Base-by-base conservation (phyloP, 495 filamentous ascomycete species). In the Aspergillus kassunensis region DNA sequence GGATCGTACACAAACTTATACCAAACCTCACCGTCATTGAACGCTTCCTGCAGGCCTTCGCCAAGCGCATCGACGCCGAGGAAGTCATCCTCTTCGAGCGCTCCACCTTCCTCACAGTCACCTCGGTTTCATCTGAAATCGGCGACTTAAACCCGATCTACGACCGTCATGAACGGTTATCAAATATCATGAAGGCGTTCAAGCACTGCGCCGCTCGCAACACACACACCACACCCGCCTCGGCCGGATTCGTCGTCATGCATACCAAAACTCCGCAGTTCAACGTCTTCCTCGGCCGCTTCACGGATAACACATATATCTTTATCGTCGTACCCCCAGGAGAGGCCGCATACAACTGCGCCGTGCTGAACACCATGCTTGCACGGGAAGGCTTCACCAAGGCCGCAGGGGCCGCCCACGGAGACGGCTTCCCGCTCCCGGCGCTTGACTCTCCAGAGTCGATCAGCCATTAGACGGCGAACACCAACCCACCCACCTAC, bases 251-350 rank as follows among this genome's bases (percentile, higher is more conserved):
- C 62, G 68, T 80, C 43, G 82, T 85, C 57, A 78, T 86, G 74
- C 79, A 83, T 47, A 80, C 84, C 64, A 85, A 84, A 61, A 84
- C 82, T 2, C 77, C 80, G 3, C 73, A 82, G 42, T 98, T 97
- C 71, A 91, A 87, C 67, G 85, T 96, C 74, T 96, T 97, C 64
- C 85, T 95, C 35, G 85, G 86, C 55, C 87, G 91, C 49, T 86
- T 98, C 59, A 98, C 93, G 0, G 90, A 91, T 31, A 98, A 98
- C 62, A 97, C 93, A 9, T 97, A 97, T 61, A 86, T 97, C 44
- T 86, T 95, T 50, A 86, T 92, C 0, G 87, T 92, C 16, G 82
- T 96, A 56, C 91, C 91, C 0, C 90, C 90, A 0, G 88, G 89
- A 11, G 91, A 95, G 60, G 85, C 87, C 6, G 80, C 88, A 29